Base-by-base conservation (phyloP, 768 basidiomycete species). In the Tulasnella sp. region DNA sequence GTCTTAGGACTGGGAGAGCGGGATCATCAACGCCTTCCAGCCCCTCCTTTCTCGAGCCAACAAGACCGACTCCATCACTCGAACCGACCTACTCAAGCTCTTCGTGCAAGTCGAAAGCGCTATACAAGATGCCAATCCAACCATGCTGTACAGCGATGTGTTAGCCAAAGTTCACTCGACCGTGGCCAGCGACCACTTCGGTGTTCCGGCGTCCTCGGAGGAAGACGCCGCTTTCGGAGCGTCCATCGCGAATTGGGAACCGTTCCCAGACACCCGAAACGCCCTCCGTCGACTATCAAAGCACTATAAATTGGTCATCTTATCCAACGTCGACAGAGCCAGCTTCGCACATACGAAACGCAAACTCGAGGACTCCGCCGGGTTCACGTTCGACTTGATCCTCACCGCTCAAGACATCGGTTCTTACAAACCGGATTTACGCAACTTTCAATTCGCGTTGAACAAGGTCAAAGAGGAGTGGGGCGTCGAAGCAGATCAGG, bases 1-100 rank as follows among this genome's bases (percentile, higher is more conserved):
- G 69, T 32, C 26, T 29, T 61, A 91, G 87, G 90, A 94, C 83
- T 93, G 92, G 92, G 92, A 93, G 83, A 86, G 87, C 6, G 90
- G 91, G 20, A 87, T 94, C 73, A 88, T 87, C 83, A 82, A 85
- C 16, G 87, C 85, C 0, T 85, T 93, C 40, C 82, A 85, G 67
- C 91, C 90, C 1, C 84, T 91, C 40, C 85, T 91, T 67, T 78
- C 81, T 11, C 69, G 75, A 32, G 61, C 74, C 32, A 81, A 83
- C 32, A 84, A 84, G 29, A 87, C 87, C 77, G 44, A 44, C 44
- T 2, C 44, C 13, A 51, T n/a, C 51, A n/a, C 51, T 51, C 51
- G 51, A 51, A 51, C n/a, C 51, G 51, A 78, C 32, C 46, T 48
- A 1, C 69, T 78, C n/a, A 73, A 51, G 32, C 35, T 44, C n/a